These are phyloP conservation scores for Prunus kanzakura DNA, from an alignment of 306 rosid genomes.

Conservation along the genomic window DNA sequence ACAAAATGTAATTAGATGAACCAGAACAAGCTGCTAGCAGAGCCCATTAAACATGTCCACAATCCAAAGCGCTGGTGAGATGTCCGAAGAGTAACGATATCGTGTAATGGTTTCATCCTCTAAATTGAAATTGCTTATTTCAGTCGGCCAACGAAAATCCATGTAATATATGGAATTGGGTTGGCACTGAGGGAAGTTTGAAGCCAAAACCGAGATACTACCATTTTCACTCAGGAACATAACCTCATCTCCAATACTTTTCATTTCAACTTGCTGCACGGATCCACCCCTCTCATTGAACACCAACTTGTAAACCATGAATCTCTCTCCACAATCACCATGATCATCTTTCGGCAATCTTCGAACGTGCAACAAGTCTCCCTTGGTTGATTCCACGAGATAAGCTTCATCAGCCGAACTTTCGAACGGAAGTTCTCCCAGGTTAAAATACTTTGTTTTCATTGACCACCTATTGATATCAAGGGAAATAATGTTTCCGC, in stretches of 20 bases:
- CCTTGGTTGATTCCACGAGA: constrained; percentile 4
- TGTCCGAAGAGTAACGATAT: no score
- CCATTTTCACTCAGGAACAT: neutral
- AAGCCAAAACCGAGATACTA: neutral
- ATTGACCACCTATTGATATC: no score
- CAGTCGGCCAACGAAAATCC: no score
- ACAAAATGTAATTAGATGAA: no score
- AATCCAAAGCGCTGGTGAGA: no score
- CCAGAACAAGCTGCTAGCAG: no score
- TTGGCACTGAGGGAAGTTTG: neutral
- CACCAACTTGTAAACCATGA: neutral
- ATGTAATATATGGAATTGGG: constrained; percentile 1
- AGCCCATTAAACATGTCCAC: no score
- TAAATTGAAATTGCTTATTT: no score
- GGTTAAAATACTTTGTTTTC: no score
- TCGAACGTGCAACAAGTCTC: neutral
- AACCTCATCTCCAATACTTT: neutral
- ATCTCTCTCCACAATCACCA: neutral
- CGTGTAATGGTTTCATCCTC: no score
- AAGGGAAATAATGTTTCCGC: neutral
- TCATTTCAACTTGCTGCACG: neutral
- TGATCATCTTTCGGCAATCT: no score
- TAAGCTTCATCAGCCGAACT: neutral
- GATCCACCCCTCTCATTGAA: neutral
- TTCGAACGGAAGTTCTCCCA: neutral